Evolutionary conservation across 2,329 filamentous ascomycete species (phyloP).

Genomic region (Colletotrichum kahawae): DNA sequence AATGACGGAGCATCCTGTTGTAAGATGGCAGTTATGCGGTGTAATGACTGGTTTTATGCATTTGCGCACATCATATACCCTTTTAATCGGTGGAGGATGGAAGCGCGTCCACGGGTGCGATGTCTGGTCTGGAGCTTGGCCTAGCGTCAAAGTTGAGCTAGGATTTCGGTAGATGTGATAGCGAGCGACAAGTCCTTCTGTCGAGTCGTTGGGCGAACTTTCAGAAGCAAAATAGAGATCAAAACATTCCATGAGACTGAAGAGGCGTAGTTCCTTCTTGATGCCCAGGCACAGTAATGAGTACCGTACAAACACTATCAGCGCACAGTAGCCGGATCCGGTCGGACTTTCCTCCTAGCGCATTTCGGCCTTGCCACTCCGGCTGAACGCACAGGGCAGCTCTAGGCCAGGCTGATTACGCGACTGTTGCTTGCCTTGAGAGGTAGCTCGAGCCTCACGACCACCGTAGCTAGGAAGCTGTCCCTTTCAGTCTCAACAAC

Average conservation of each 20-base stretch:
- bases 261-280: not conserved
- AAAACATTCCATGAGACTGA: not conserved
- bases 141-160: not conserved
- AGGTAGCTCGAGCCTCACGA: constrained; percentile 16
- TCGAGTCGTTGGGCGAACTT: not conserved
- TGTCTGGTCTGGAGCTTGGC: not conserved
- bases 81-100: constrained; percentile 10
- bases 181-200: not conserved
- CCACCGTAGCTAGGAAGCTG: constrained; percentile 24
- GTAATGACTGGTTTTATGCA: constrained; percentile 7
- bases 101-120: not conserved
- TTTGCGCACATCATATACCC: constrained; percentile 19
- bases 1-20: not conserved
- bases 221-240: not conserved
- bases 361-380: constrained; percentile 3
- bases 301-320: rapidly evolving
- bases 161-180: not conserved
- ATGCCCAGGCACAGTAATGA: not conserved
- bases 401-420: constrained; percentile 26
- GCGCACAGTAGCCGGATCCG: constrained; percentile 13
- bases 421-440: constrained; percentile 26
- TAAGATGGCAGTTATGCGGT: not conserved
- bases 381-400: constrained; percentile 22
- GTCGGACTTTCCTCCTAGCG: constrained; percentile 24
- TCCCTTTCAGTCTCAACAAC: constrained; percentile 20